Conservation (phyloP, 2,329 filamentous ascomycete species). For the Exserohilum rostratum region DNA sequence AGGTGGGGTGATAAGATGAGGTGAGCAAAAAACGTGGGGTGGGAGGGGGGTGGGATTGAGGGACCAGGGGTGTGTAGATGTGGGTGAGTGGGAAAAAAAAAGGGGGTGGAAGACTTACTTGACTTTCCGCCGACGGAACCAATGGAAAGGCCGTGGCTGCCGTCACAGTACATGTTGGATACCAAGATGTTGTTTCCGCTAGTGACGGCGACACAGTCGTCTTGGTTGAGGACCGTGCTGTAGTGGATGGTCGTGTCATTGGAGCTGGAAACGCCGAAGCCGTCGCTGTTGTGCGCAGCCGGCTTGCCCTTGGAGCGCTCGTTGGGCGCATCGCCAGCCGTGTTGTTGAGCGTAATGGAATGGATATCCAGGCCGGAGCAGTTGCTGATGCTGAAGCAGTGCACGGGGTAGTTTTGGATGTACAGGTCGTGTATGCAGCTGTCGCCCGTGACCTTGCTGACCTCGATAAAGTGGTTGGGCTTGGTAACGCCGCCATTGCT, state of each 20-base stretch:
- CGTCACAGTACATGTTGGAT: constrained; percentile 52
- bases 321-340: constrained; percentile 54
- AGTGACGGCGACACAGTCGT: constrained; percentile 64
- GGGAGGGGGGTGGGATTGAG: no score
- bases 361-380: constrained; percentile 52
- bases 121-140: constrained; percentile 57
- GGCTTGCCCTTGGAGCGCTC: constrained; percentile 30
- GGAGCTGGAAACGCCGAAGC: constrained; percentile 59
- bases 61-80: no score
- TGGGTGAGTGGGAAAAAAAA: no score
- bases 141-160: constrained; percentile 63
- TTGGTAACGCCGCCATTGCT: constrained; percentile 54
- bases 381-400: constrained; percentile 55
- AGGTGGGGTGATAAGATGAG: no score
- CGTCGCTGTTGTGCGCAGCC: constrained; percentile 58
- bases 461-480: constrained; percentile 42
- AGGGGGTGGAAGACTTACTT: constrained; percentile 1
- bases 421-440: constrained; percentile 52
- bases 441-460: constrained; percentile 48
- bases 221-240: constrained; percentile 61
- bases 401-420: constrained; percentile 61
- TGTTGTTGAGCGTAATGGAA: constrained; percentile 61
- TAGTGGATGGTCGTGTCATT: constrained; percentile 49
- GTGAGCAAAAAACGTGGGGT: no score
- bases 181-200: constrained; percentile 52